Base-by-base conservation (phyloP, 2,329 filamentous ascomycete species). In the Pseudogymnoascus sp. region DNA sequence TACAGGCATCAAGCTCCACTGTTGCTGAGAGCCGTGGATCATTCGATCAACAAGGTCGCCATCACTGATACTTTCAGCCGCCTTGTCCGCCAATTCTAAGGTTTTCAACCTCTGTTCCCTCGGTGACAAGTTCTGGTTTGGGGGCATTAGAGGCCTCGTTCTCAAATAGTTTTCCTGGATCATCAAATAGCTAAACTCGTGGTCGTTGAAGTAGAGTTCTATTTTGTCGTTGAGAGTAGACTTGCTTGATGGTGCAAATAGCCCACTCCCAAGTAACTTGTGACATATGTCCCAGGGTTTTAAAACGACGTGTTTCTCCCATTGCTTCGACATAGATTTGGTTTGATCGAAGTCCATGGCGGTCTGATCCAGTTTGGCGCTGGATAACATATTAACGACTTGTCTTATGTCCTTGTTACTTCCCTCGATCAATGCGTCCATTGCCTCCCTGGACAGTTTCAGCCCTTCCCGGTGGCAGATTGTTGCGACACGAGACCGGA, bases 231-330 rank as follows among this genome's bases (percentile, higher is more conserved):
- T 97, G 36, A 99, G 78, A 0, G 91, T 96, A 2, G 90, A 80
- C 67, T 90, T 95, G 75, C 91, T 95, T 58, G 86, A 85, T 4
- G 86, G 82, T 22, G 89, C 82, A 74, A 97, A 99, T 75, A 97
- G 85, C 37, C 91, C 90, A 3, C 91, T 87, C 25, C 85, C 90
- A 5, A 99, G 83, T 72, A 99, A 91, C 77, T 97, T 97, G 71
- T 89, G 84, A 64, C 90, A 92, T 69, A 99, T 99, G 71, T 99
- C 94, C 94, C 94, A 99, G 0, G 94, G 94, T 75, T 97, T 97
- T 61, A 99, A 78, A 12, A 99, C 85, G 37, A 97, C 86, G 72
- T 97, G 92, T 76, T 99, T 99, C 78, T 99, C 90, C 94, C 94
- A 99, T 1, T 91, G 88, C 76, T 97, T 97, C 5, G 91, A 91